These are phyloP conservation scores for Cordyceps cateniannulata DNA, from an alignment of 2,329 filamentous ascomycete genomes.

Conservation along the genomic window DNA sequence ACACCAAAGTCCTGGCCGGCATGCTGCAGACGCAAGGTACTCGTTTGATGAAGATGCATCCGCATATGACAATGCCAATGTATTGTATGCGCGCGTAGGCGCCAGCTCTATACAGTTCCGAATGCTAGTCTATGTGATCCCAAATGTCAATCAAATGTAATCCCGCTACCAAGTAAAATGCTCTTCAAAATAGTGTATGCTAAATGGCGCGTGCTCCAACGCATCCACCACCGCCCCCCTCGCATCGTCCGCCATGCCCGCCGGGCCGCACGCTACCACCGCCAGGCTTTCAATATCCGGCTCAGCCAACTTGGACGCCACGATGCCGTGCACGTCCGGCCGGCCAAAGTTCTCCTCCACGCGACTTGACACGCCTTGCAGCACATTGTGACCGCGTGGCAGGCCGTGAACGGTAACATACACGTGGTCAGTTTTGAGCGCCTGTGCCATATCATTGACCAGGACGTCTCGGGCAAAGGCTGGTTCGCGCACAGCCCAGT, in stretches of 20 bases:
- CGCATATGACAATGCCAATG: no score
- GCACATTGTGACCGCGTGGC: constrained; percentile 9
- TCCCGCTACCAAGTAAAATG: constrained; percentile 34
- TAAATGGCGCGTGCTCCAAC: constrained; percentile 20
- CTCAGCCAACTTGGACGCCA: constrained; percentile 22
- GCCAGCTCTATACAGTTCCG: background rate
- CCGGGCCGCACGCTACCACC: constrained; percentile 39
- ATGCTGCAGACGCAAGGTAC: no score
- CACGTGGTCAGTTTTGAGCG: constrained; percentile 23
- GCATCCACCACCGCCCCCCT: constrained; percentile 28
- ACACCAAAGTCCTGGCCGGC: no score
- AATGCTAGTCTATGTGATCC: background rate
- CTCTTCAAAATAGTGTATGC: constrained; percentile 37
- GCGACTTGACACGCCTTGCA: constrained; percentile 14
- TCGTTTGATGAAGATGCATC: no score
- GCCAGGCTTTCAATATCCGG: constrained; percentile 26
- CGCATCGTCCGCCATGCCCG: constrained; percentile 37
- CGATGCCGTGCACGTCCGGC: constrained; percentile 27
- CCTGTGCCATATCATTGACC: constrained; percentile 24
- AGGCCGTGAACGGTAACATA: constrained; percentile 33
- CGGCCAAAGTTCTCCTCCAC: constrained; percentile 21
- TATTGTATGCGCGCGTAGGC: background rate
- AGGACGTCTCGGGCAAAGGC: constrained; percentile 31
- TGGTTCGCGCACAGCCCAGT: constrained; percentile 35
- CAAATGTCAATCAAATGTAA: background rate